Conservation (phyloP, 148 eudicot species). For the Dysphania ambrosioides region DNA sequence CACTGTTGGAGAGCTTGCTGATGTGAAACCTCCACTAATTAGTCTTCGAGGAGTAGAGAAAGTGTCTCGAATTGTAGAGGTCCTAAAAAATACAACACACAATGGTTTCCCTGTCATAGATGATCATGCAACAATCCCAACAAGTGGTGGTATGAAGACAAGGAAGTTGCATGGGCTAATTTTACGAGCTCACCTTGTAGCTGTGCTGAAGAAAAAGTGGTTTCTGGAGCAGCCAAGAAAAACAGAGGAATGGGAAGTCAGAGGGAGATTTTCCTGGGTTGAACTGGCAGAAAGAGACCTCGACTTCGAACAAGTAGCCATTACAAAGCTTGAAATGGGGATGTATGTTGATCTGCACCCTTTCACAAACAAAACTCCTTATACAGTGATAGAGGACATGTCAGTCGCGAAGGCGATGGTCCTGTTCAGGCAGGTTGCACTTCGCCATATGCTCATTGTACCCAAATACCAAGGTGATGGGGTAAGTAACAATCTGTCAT, state of each 20-base stretch:
- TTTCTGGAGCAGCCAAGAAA: constrained; percentile 51
- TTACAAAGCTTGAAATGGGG: constrained; percentile 68
- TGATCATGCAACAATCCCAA: constrained; percentile 30
- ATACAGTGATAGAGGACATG: constrained; percentile 73
- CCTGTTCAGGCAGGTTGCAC: constrained; percentile 80
- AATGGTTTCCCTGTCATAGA: constrained; percentile 87
- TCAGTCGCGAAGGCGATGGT: constrained; percentile 87
- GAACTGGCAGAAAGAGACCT: constrained; percentile 67
- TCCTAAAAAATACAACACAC: constrained; percentile 64
- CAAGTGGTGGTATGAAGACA: constrained; percentile 31
- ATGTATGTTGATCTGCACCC: constrained; percentile 83
- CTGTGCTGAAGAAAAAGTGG: constrained; percentile 75
- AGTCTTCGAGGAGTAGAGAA: constrained; percentile 67
- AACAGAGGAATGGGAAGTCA: constrained; percentile 70
- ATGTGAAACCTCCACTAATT: constrained; percentile 57
- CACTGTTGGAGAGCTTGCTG: constrained; percentile 70
- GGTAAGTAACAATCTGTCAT: constrained; percentile 41
- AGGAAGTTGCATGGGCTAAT: constrained; percentile 58
- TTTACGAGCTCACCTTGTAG: constrained; percentile 64
- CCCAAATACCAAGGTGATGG: constrained; percentile 74
- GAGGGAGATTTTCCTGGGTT: constrained; percentile 55
- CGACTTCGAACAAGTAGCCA: constrained; percentile 54
- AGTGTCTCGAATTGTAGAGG: constrained; percentile 62
- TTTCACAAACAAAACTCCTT: constrained; percentile 72
- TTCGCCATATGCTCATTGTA: constrained; percentile 75